Conservation (phyloP, 176 grass and related monocot genomes). For the Paspalum notatum region DNA sequence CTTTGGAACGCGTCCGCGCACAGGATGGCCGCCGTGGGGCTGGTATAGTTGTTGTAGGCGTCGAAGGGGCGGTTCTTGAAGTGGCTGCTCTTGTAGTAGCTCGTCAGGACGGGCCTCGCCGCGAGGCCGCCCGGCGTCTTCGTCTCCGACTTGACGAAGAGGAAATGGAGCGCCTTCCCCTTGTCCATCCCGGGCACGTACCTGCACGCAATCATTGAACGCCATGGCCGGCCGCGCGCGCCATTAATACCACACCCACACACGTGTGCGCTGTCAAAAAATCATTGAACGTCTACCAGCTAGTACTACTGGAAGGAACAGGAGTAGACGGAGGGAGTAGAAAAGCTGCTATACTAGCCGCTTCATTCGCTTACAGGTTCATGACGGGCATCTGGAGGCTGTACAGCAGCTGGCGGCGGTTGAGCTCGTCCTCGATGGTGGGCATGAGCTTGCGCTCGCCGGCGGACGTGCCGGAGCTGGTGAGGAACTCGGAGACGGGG, state of each 20-base stretch:
- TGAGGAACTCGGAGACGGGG: constrained; percentile 97
- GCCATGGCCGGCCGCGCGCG: no score
- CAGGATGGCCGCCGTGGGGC: constrained; percentile 86
- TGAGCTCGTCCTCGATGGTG: constrained; percentile 86
- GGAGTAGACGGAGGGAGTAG: no score
- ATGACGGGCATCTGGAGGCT: constrained; percentile 95
- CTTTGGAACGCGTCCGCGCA: constrained; percentile 96
- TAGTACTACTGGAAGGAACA: background rate
- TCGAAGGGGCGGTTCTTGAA: constrained; percentile 89
- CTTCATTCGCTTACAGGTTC: constrained; percentile 65
- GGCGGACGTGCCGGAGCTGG: constrained; percentile 95
- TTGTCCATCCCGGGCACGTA: constrained; percentile 84
- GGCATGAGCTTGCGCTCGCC: constrained; percentile 98
- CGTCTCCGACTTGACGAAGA: constrained; percentile 95
- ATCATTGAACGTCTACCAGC: background rate
- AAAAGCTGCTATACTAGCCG: background rate
- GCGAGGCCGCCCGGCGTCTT: constrained; percentile 81
- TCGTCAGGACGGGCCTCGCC: constrained; percentile 91
- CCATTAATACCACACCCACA: background rate
- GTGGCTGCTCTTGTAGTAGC: constrained; percentile 97
- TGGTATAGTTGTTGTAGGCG: constrained; percentile 89
- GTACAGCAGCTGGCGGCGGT: constrained; percentile 90
- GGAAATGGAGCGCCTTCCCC: constrained; percentile 91
- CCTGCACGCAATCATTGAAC: constrained; percentile 43
- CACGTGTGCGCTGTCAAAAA: background rate